Base-by-base conservation (phyloP, 768 basidiomycete genomes). In the Symmetrospora coprosmae region DNA sequence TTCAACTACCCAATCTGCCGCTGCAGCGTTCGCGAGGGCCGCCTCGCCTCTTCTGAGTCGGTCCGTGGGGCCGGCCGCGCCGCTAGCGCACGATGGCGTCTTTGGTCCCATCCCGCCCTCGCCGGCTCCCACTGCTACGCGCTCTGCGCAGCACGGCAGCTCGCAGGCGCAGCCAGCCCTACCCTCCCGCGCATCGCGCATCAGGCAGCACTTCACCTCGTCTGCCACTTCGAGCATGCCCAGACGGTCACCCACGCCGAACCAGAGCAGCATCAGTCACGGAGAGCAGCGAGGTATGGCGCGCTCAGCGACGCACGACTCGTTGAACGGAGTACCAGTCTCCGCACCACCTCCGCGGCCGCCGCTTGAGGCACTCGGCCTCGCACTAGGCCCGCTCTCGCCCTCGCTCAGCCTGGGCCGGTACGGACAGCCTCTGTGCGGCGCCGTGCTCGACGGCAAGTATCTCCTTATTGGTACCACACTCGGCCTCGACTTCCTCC, bases 391-490 rank as follows among this genome's bases (percentile, higher is more conserved):
- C 0, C 45, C 66, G 17, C 28, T 67, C 45, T 66, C 68, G 8
- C 63, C 50, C 6, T 30, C 35, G 0, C 21, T 68, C 9, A 21
- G 39, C 16, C 34, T 65, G 6, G 43, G 46, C 21, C 52, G 65
- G 11, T 39, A 50, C 28, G 62, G 50, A 2, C 56, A 63, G 38
- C 68, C 68, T 6, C 61, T 69, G 7, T 69, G 68, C 46, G 67
- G 68, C 4, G 64, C 66, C 1, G n/a, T 69, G 1, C 60, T 69
- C 21, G 68, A 69, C 62, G 48, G 55, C 46, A 64, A 62, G 46
- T 69, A 66, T 30, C 45, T 69, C 2, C 65, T 69, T 31, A 68
- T 69, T 21, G 68, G 67, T 50, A 69, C 68, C 3, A 66, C 51
- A 0, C 19, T 37, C 34, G 67, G 68, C 21, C 64, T 69, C 40